Evolutionary conservation across 495 filamentous ascomycete genomes (phyloP).

Genomic region (Xylaria longipes): DNA sequence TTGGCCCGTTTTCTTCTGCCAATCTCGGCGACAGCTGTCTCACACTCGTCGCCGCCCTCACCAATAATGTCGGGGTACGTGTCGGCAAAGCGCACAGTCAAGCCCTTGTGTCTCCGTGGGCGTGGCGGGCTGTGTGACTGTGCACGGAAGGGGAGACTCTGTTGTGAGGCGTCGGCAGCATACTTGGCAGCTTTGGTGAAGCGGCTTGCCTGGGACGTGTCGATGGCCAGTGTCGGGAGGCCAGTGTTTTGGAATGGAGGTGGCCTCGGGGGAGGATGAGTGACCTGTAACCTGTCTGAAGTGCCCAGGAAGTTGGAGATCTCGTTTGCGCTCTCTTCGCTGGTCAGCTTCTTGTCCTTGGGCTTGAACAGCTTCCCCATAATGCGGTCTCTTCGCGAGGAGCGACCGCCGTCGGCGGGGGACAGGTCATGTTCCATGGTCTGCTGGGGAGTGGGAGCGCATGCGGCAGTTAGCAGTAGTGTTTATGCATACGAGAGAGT

Average conservation of each 20-base stretch:
- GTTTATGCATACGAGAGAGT: slow-evolving; percentile 5
- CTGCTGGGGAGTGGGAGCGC: neutral
- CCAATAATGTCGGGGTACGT: slow-evolving; percentile 78
- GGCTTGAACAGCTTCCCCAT: slow-evolving; percentile 58
- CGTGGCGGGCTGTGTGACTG: slow-evolving; percentile 44
- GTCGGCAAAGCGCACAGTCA: slow-evolving; percentile 74
- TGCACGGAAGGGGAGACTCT: slow-evolving; percentile 38
- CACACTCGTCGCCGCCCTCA: slow-evolving; percentile 84
- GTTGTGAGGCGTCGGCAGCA: slow-evolving; percentile 39
- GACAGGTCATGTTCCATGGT: slow-evolving; percentile 55
- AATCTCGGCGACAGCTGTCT: slow-evolving; percentile 71
- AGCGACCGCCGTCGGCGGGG: slow-evolving; percentile 44
- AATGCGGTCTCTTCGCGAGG: slow-evolving; percentile 51
- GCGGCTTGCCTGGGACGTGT: slow-evolving; percentile 52
- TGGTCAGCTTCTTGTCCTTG: slow-evolving; percentile 49
- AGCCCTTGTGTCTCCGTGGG: slow-evolving; percentile 57
- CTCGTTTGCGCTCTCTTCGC: slow-evolving; percentile 45
- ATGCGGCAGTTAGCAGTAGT: slow-evolving; percentile 6
- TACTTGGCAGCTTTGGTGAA: slow-evolving; percentile 51
- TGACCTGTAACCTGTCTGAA: slow-evolving; percentile 48
- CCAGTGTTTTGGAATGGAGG: slow-evolving; percentile 32
- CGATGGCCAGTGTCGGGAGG: slow-evolving; percentile 51
- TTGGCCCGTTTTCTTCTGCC: slow-evolving; percentile 57
- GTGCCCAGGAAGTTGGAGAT: slow-evolving; percentile 55
- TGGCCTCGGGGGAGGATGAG: slow-evolving; percentile 43